Evolutionary conservation across 139 green algal genomes (phyloP).

Genomic region (Micractinium conductrix): DNA sequence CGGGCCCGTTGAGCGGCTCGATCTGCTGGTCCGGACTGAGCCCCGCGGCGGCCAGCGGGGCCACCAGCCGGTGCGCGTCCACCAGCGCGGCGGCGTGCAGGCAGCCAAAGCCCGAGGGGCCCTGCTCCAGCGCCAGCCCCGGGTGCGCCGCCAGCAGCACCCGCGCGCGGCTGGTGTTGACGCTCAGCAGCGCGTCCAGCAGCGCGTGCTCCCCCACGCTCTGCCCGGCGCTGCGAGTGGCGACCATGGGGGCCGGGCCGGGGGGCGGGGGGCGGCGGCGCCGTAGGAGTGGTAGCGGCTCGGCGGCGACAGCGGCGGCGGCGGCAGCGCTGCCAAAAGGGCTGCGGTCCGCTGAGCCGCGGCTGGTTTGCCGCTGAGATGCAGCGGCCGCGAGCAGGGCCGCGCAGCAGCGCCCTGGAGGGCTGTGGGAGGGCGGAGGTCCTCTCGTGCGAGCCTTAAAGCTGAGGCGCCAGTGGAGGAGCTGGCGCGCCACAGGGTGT

Average conservation of each 20-base stretch:
- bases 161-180: not conserved
- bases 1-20: not conserved
- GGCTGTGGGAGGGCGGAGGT: too few relatives aligned
- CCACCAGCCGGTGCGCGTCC: constrained; percentile 5
- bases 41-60: constrained; percentile 3
- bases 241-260: not conserved
- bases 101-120: not conserved
- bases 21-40: constrained; percentile 6
- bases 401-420: too few relatives aligned
- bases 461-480: too few relatives aligned
- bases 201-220: not conserved
- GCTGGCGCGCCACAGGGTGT: too few relatives aligned
- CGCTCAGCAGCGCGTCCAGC: not conserved
- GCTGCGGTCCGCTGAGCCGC: too few relatives aligned
- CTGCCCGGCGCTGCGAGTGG: not conserved
- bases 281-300: not conserved
- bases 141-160: not conserved
- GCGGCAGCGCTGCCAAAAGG: too few relatives aligned
- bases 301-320: too few relatives aligned
- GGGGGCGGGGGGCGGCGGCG: too few relatives aligned
- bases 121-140: not conserved
- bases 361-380: too few relatives aligned
- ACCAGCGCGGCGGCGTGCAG: constrained; percentile 22
- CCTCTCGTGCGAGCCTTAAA: too few relatives aligned
- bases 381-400: too few relatives aligned